These are phyloP conservation scores for Yarrowia keelungensis DNA, from an alignment of 805 yeast genomes.

Conservation along the genomic window DNA sequence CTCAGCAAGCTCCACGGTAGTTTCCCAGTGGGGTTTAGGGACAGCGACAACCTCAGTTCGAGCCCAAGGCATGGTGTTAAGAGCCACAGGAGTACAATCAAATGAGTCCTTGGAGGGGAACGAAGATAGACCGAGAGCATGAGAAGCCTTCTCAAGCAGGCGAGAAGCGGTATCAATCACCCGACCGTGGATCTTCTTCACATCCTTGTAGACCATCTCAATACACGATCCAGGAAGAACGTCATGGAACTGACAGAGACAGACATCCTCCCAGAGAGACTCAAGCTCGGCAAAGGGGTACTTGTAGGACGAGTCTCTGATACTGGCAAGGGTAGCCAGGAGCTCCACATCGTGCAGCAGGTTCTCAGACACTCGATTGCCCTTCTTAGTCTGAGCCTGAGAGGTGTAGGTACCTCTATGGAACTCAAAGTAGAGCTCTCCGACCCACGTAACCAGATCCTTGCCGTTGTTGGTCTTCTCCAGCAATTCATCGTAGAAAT, in stretches of 20 bases:
- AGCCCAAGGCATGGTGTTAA: slow-evolving; percentile 73
- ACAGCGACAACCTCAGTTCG: slow-evolving; percentile 57
- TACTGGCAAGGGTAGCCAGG: slow-evolving; percentile 77
- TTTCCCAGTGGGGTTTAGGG: slow-evolving; percentile 41
- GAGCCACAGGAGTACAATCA: slow-evolving; percentile 40
- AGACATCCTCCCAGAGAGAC: slow-evolving; percentile 83
- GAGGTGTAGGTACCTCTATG: slow-evolving; percentile 98
- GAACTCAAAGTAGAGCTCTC: slow-evolving; percentile 92
- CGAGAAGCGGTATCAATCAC: slow-evolving; percentile 61
- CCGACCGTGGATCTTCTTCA: slow-evolving; percentile 72
- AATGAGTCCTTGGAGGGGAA: slow-evolving; percentile 37
- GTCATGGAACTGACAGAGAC: slow-evolving; percentile 94
- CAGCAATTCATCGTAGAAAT: slow-evolving; percentile 73
- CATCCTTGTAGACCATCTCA: slow-evolving; percentile 92
- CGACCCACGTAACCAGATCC: slow-evolving; percentile 83
- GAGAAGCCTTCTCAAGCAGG: slow-evolving; percentile 60
- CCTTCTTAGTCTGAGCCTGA: slow-evolving; percentile 83
- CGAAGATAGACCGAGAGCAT: slow-evolving; percentile 51
- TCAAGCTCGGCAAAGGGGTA: slow-evolving; percentile 78
- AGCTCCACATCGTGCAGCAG: slow-evolving; percentile 85
- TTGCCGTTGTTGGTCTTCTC: slow-evolving; percentile 68
- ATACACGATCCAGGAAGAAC: slow-evolving; percentile 98
- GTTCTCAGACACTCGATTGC: slow-evolving; percentile 77
- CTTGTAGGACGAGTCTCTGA: slow-evolving; percentile 59
- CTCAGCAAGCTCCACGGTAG: slow-evolving; percentile 48